These are phyloP conservation scores for Phytophthora citrophthora DNA, from an alignment of 352 stramenopile species.

Conservation along the genomic window DNA sequence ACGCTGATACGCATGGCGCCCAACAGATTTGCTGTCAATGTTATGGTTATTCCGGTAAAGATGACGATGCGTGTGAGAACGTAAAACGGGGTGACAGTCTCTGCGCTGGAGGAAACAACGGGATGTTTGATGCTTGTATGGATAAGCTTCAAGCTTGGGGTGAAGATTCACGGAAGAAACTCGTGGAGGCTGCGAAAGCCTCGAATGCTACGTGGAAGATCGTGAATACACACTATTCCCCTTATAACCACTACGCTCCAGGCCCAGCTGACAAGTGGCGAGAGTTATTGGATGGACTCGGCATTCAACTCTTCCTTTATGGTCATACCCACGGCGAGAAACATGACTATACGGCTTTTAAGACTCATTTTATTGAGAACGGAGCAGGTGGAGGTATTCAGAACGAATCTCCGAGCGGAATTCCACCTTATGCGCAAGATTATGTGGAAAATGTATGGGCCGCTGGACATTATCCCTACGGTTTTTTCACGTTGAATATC, in stretches of 20 bases:
- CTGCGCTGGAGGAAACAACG: conserved; percentile 57
- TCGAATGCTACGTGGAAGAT: conserved; percentile 86
- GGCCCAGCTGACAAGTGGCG: conserved; percentile 57
- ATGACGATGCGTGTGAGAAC: conserved; percentile 59
- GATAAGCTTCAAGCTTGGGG: conserved; percentile 64
- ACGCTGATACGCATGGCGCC: conserved; percentile 63
- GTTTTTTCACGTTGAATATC: conserved; percentile 68
- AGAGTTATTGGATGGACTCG: conserved; percentile 56
- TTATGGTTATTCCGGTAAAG: conserved; percentile 72
- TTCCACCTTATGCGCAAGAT: conserved; percentile 60
- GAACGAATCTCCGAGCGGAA: conserved; percentile 72
- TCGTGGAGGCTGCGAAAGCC: conserved; percentile 57
- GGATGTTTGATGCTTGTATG: conserved; percentile 81
- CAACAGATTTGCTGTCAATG: conserved; percentile 86
- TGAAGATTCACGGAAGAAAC: conserved; percentile 57
- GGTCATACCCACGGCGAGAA: conserved; percentile 81
- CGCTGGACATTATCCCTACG: conserved; percentile 68
- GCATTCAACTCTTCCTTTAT: conserved; percentile 72
- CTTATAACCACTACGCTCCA: conserved; percentile 78
- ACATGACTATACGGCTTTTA: conserved; percentile 67
- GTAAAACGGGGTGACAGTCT: conserved; percentile 54
- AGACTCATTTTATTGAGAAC: conserved; percentile 84
- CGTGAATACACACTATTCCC: conserved; percentile 85
- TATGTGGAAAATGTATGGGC: conserved; percentile 75
- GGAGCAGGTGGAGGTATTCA: conserved; percentile 75